Base-by-base conservation (phyloP, 441 rosid genomes). In the Aquilaria agallochum region DNA sequence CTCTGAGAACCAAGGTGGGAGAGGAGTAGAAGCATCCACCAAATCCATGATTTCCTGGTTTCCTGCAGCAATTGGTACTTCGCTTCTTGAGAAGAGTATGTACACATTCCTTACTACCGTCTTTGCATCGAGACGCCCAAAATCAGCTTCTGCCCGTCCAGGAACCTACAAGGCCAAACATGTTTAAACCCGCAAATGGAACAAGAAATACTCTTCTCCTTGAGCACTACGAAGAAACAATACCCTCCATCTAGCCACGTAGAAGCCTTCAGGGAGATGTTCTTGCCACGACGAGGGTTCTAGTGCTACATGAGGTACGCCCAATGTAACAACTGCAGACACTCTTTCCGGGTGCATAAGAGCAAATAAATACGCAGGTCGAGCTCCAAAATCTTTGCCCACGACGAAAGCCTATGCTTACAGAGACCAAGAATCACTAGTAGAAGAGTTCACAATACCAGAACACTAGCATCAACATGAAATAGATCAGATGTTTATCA, bases 101-200 rank as follows among this genome's bases (percentile, higher is more conserved):
- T 81, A 83, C 1, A 75, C 42, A 15, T 72, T 83, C 64, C 74
- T 79, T 2, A 81, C 78, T 33, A 86, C 85, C 3, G 87, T 79
- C 67, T 79, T 86, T 8, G 81, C 77, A 73, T 83, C 84, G 12
- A 81, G 34, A 36, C 84, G 76, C n/a, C 80, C 79, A 42, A 86
- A 86, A 63, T 81, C 89, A 52, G 89, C 87, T 70, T 83, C 89
- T 8, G 89, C 84, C 52, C 84, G 59, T 42, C 85, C 84, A 30
- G 83, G 84, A 64, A 78, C 78, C 89, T 81, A 62, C 1, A 51
- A 0, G 4, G 42, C 33, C 27, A 36, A 50, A 12, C 3, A 11
- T 9, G n/a, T 30, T 34, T 0, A 53, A 46, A 45, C 30, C 34
- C 56, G 50, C 0, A 11, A 34, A 36, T 9, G 44, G 48, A n/a